phyloP scores from a whole-genome alignment of 176 grass and related monocot species.

The Ensete glaucum region DNA sequence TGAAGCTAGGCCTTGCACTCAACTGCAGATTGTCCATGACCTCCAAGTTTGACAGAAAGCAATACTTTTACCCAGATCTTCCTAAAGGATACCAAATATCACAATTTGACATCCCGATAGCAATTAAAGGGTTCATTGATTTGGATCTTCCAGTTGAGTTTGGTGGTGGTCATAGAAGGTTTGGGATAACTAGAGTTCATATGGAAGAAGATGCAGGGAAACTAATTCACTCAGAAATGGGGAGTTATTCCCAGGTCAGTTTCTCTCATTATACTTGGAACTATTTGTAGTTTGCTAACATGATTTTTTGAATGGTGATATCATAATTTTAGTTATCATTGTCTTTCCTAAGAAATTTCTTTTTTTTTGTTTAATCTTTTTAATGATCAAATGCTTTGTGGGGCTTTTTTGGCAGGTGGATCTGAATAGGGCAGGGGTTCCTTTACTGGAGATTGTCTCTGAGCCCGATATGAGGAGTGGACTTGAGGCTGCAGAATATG shows the following conservation, averaged over 20 bases:
- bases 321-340: conserved; percentile 6
- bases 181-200: conserved; percentile 89
- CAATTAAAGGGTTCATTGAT: conserved; percentile 58
- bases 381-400: not conserved
- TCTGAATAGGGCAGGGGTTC: conserved; percentile 83
- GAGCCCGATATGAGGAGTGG: conserved; percentile 81
- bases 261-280: not conserved
- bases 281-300: not conserved
- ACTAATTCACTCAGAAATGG: conserved; percentile 68
- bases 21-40: conserved; percentile 58
- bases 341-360: not conserved
- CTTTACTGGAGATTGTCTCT: conserved; percentile 88
- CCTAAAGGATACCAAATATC: conserved; percentile 96
- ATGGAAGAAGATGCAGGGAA: conserved; percentile 99
- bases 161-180: conserved; percentile 70
- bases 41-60: conserved; percentile 97
- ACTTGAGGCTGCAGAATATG: conserved; percentile 78
- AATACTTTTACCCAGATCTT: conserved; percentile 96
- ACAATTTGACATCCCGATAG: conserved; percentile 91
- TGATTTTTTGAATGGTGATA: not conserved
- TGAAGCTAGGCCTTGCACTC: conserved; percentile 75
- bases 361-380: not conserved
- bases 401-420: conserved; percentile 45
- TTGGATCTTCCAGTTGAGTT: conserved; percentile 84
- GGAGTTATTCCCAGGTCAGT: conserved; percentile 73